Conservation (phyloP, 83 land plant genomes). For the Thuja plicata region DNA sequence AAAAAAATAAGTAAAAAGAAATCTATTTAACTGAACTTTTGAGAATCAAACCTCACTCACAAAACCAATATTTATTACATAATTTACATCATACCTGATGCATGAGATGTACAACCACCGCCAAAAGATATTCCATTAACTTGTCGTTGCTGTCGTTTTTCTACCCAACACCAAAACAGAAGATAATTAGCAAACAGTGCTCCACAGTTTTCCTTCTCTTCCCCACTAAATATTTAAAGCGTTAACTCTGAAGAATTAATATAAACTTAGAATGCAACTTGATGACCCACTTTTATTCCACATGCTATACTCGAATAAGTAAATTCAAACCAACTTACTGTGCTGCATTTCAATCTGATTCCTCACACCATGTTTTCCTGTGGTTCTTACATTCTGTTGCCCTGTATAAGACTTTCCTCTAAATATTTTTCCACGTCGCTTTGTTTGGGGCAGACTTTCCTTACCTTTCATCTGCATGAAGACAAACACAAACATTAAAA, state of each 20-base stretch:
- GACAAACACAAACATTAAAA: constrained; percentile 2
- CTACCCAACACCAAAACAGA: constrained; percentile 3
- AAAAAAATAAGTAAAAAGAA: background rate
- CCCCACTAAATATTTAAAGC: background rate
- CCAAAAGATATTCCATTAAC: background rate
- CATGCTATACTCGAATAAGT: background rate
- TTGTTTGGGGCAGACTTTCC: background rate
- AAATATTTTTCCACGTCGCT: background rate
- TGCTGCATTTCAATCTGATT: background rate
- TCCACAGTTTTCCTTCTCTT: background rate
- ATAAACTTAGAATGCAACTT: background rate
- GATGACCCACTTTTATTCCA: background rate
- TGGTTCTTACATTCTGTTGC: background rate
- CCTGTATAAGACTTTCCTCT: background rate
- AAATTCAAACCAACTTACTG: constrained; percentile 9
- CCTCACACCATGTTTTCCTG: background rate
- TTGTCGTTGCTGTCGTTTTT: background rate
- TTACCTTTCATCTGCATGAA: background rate
- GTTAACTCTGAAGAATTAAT: background rate
- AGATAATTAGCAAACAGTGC: background rate
- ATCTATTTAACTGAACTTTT: background rate
- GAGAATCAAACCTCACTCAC: background rate
- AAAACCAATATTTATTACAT: background rate
- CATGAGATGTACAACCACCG: background rate
- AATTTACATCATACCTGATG: background rate